Conservation (phyloP, 345 rosid species). For the Gossypium bickii region DNA sequence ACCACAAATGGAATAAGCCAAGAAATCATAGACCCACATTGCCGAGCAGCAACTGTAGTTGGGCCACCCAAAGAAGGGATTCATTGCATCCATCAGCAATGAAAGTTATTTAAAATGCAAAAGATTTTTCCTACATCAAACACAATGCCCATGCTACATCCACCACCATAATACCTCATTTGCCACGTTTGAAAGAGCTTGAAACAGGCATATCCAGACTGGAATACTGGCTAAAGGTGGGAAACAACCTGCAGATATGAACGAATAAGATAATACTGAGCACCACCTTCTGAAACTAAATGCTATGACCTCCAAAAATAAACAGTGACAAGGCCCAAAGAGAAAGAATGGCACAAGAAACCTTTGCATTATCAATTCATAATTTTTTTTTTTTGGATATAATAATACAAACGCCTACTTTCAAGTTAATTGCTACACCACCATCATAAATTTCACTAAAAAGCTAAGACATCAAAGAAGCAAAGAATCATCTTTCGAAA, state of each 20-base stretch:
- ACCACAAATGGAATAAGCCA: constrained; percentile 98
- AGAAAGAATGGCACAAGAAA: neutral
- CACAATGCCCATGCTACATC: constrained; percentile 2
- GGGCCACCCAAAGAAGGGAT: constrained; percentile 96
- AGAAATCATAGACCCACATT: constrained; percentile 88
- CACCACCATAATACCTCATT: constrained; percentile 59
- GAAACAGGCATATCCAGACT: constrained; percentile 95
- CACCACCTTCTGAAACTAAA: constrained; percentile 15
- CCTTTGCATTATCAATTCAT: neutral
- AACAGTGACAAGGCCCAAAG: neutral
- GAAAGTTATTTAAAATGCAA: neutral
- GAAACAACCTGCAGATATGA: constrained; percentile 60
- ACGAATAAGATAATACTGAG: constrained; percentile 16
- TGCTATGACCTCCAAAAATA: neutral
- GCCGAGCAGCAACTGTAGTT: constrained; percentile 90
- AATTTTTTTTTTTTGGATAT: neutral
- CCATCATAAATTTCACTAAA: neutral
- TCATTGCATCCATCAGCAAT: constrained; percentile 39
- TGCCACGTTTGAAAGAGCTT: constrained; percentile 97
- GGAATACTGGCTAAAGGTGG: constrained; percentile 95
- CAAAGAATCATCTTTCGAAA: neutral
- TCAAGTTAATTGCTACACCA: neutral
- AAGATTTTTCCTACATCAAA: neutral
- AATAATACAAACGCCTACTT: neutral
- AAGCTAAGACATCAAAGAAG: neutral